Conservation (phyloP, 1,284 basidiomycete species). For the Naganishia sp. region DNA sequence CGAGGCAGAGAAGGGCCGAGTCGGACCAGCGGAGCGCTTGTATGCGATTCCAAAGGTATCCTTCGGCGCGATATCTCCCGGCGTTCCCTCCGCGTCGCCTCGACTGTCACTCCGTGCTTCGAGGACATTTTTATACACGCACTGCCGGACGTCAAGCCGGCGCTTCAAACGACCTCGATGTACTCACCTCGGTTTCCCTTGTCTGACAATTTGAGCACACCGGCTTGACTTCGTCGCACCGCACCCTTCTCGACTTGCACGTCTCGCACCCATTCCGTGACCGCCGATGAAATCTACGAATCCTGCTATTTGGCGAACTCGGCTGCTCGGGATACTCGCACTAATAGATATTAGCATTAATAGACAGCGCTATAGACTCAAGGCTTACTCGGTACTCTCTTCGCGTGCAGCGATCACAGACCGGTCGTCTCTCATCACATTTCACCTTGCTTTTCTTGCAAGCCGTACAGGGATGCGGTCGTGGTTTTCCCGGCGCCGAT, state of each 20-base stretch:
- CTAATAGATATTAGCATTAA: not conserved
- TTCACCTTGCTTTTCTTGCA: constrained; percentile 31
- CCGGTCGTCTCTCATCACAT: constrained; percentile 20
- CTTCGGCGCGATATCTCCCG: not conserved
- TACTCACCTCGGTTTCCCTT: constrained; percentile 12
- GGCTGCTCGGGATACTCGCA: constrained; percentile 1
- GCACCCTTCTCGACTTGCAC: constrained; percentile 35
- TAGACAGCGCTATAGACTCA: not conserved
- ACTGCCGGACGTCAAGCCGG: not conserved
- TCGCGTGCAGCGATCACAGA: constrained; percentile 22
- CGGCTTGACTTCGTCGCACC: constrained; percentile 36
- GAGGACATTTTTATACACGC: not conserved
- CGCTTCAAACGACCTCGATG: not conserved
- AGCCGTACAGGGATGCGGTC: constrained; percentile 27
- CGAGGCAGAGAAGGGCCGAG: not conserved
- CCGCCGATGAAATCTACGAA: constrained; percentile 33
- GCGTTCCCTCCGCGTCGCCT: not conserved
- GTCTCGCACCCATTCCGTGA: constrained; percentile 35
- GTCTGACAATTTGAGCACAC: constrained; percentile 33
- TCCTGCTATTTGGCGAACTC: constrained; percentile 8
- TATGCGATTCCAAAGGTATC: not conserved
- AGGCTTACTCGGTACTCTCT: constrained; percentile 16
- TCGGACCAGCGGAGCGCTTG: not conserved
- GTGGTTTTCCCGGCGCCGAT: not conserved
- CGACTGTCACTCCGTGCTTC: not conserved